Evolutionary conservation across 345 rosid species (phyloP).

Genomic region (Brassica nigra): DNA sequence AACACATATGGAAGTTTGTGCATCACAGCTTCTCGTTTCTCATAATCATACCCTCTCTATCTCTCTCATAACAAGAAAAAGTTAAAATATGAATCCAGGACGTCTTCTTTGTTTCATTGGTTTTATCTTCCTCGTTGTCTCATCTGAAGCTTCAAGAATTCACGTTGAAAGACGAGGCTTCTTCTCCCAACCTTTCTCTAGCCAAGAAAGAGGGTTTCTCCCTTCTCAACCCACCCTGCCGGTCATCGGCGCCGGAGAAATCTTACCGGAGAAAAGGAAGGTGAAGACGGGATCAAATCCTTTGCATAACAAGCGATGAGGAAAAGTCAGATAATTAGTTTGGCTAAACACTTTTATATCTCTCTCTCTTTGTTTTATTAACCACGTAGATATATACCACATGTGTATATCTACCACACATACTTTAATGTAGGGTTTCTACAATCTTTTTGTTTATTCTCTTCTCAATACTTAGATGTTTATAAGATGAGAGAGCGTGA

Average conservation of each 20-base stretch:
- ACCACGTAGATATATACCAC: constrained; percentile 16
- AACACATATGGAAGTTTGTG: constrained; percentile 37
- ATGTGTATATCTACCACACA: constrained; percentile 5
- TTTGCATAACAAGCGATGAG: constrained; percentile 34
- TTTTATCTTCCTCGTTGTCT: constrained; percentile 17
- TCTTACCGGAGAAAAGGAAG: constrained; percentile 38
- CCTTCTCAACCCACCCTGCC: constrained; percentile 23
- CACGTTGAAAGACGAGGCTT: constrained; percentile 18
- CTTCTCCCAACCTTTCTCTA: not conserved
- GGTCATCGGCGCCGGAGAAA: constrained; percentile 16
- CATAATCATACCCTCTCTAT: constrained; percentile 20
- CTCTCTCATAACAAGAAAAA: not conserved
- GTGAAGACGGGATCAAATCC: constrained; percentile 41
- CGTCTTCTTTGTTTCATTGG: constrained; percentile 30
- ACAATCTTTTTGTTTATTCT: not conserved
- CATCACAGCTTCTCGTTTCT: constrained; percentile 23
- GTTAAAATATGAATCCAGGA: constrained; percentile 15
- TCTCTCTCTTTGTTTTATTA: not conserved
- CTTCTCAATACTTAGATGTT: constrained; percentile 3
- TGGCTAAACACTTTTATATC: not conserved
- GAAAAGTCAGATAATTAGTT: constrained; percentile 7
- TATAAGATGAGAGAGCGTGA: constrained; percentile 12
- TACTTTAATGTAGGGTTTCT: constrained; percentile 23
- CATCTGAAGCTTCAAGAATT: constrained; percentile 31
- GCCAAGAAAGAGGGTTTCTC: constrained; percentile 19